Evolutionary conservation across 108 stramenopile genomes (phyloP), one percentile per base, ranked within the genome.

Genomic region (Cyclotella sp.): DNA sequence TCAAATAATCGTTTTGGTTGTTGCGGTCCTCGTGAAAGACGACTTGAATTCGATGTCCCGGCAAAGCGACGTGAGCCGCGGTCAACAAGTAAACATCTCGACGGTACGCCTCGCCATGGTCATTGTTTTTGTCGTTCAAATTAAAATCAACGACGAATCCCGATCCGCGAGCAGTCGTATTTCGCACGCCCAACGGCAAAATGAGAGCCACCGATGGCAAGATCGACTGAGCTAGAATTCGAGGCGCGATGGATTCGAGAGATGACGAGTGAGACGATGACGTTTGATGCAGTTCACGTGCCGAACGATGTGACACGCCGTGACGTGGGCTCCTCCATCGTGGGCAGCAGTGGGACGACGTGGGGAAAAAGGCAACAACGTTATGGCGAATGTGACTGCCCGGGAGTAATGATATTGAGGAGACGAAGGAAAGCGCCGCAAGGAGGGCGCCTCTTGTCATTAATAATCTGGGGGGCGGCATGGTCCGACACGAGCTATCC

Each of bases 221-320:
- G 21, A 24, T 57, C 22, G 55, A 57, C 24, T 57, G 55, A 1
- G 55, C 55, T 57, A 57, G 55, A 57, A 22, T 24, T 22, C n/a
- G 55, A n/a, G 55, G 55, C 5, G 55, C 24, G 55, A 26, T 57
- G 12, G 55, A 26, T 2, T 34, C 42, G 51, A 76, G 21, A 44
- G 74, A 52, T 79, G 87, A 0, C 74, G 87, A 0, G 51, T 73
- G 21, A 44, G 74, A 52, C 82, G 87, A 0, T 75, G 87, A 0
- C 30, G 63, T 34, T 72, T 6, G 34, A 34, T 2, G 34, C 34
- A 5, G 34, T 34, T 34, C 6, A 5, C 2, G 34, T 34, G 34
- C 34, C 4, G 34, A 34, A 5, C 34, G 34, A 34, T 34, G 34
- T 2, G 34, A n/a, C n/a, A n/a, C 34, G 6, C 34, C 34, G 34